Evolutionary conservation across 306 rosid species (phyloP), one percentile per base, ranked within the genome.

Genomic region (Casuarina cunninghamiana): DNA sequence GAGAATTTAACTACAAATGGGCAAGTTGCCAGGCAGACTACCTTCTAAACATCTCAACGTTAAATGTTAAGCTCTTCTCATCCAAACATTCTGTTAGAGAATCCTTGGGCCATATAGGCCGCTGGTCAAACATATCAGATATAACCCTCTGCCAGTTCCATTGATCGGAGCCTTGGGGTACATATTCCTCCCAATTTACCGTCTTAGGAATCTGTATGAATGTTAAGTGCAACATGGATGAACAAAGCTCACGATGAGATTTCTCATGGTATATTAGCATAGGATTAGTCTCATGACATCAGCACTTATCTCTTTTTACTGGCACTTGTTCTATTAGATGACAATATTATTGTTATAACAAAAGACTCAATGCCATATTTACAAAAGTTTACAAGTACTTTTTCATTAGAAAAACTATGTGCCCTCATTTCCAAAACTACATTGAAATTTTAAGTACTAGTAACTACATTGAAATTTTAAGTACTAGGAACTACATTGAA

Each of bases 121-220:
- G 83, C 89, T 95, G 93, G 54, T 95, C 98, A 83, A 95, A 95
- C 76, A 95, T 78, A 73, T 80, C 84, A 58, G 96, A 85, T 13
- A 95, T 83, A 41, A 86, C 86, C 93, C 85, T 86, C 83, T 95
- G 97, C 81, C 84, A 86, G 58, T 86, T 90, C 98, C 97, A 91
- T 53, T 89, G 97, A 48, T 84, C 89, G 76, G 97, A 92, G 62
- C 87, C 96, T 75, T 81, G 85, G 66, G 91, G 85, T 81, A 91
- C 76, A 80, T 91, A 88, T 62, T 85, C 91, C 87, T 93, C 97
- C 98, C 97, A 95, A 79, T 89, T 91, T 79, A 90, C 93, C 77
- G 82, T 91, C 87, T 91, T 91, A 48, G 98, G 97, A 83, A 95
- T 88, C 87, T 92, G 98, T 92, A 89, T 57, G 94, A 87, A 71